Conservation (phyloP, 495 filamentous ascomycete species). For the Jackrogersella multiformis region DNA sequence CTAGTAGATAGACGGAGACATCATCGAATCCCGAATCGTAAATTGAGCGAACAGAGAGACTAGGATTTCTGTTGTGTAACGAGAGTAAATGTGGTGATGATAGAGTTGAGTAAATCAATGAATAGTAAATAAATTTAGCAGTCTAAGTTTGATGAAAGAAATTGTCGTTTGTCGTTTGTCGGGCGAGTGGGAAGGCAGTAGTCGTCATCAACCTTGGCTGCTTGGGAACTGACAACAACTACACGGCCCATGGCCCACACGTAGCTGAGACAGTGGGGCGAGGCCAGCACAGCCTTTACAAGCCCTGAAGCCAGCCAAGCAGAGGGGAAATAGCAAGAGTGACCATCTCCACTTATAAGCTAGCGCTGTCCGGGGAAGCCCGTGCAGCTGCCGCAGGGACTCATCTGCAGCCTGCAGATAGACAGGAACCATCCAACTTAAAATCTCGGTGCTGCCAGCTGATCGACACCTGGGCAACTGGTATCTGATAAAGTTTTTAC, state of each 20-base stretch:
- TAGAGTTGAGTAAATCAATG: neutral
- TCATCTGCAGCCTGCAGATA: conserved; percentile 18
- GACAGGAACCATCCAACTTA: conserved; percentile 24
- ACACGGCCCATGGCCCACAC: conserved; percentile 17
- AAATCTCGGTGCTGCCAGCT: conserved; percentile 13
- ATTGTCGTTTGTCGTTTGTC: conserved; percentile 10
- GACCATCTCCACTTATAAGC: conserved; percentile 4
- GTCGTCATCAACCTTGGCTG: conserved; percentile 30
- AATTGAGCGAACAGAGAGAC: neutral
- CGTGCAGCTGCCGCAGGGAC: conserved; percentile 23
- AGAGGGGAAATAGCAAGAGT: conserved; percentile 12
- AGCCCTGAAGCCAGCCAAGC: conserved; percentile 12
- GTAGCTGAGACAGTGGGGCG: conserved; percentile 30
- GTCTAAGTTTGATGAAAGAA: neutral
- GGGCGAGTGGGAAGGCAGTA: conserved; percentile 7
- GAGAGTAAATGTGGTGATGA: neutral
- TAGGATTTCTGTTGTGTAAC: neutral
- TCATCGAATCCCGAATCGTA: neutral
- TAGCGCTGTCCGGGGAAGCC: conserved; percentile 28
- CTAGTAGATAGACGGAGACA: conserved; percentile 14
- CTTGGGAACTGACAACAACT: conserved; percentile 13
- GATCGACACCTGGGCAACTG: conserved; percentile 15
- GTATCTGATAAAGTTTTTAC: neutral
- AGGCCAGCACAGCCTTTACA: conserved; percentile 20
- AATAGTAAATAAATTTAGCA: neutral